These are phyloP conservation scores for Chaetomium fimeti DNA, from an alignment of 495 filamentous ascomycete genomes.

Conservation along the genomic window DNA sequence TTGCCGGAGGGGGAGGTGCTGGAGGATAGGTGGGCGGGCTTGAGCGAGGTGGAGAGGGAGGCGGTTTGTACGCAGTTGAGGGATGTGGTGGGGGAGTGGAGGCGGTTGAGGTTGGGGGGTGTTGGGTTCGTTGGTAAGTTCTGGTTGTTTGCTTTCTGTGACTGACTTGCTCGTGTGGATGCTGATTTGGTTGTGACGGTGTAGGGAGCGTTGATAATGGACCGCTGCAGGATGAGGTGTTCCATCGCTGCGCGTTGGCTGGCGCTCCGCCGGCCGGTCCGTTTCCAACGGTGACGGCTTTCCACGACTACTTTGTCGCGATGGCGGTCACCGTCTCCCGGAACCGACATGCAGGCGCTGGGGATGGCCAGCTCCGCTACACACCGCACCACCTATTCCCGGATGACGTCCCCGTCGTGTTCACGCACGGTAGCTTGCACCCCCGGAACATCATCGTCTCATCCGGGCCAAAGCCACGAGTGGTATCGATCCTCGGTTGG, in stretches of 20 bases:
- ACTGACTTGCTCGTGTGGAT: not conserved
- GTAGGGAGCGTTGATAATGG: conserved; percentile 32
- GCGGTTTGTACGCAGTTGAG: conserved; percentile 15
- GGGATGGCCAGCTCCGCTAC: conserved; percentile 9
- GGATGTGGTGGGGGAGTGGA: conserved; percentile 18
- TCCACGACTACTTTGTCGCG: conserved; percentile 28
- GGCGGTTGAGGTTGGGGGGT: conserved; percentile 18
- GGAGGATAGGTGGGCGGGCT: conserved; percentile 12
- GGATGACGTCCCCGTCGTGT: conserved; percentile 41
- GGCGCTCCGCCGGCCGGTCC: conserved; percentile 17
- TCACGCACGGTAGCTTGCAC: conserved; percentile 50
- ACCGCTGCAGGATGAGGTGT: conserved; percentile 26
- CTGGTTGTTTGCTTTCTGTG: not conserved
- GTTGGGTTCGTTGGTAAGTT: conserved; percentile 20
- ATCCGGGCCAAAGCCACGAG: conserved; percentile 30
- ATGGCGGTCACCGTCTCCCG: conserved; percentile 22
- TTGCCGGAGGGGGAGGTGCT: conserved; percentile 18
- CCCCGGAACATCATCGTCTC: conserved; percentile 49
- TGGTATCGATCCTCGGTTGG: conserved; percentile 49
- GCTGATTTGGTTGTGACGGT: not conserved
- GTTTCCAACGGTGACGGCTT: conserved; percentile 21
- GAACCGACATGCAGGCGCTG: conserved; percentile 7
- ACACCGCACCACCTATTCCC: conserved; percentile 23
- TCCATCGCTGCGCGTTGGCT: conserved; percentile 15
- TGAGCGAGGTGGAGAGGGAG: conserved; percentile 15